These are phyloP conservation scores for Xylaria hypoxylon DNA, from an alignment of 2,329 filamentous ascomycete species.

Conservation along the genomic window DNA sequence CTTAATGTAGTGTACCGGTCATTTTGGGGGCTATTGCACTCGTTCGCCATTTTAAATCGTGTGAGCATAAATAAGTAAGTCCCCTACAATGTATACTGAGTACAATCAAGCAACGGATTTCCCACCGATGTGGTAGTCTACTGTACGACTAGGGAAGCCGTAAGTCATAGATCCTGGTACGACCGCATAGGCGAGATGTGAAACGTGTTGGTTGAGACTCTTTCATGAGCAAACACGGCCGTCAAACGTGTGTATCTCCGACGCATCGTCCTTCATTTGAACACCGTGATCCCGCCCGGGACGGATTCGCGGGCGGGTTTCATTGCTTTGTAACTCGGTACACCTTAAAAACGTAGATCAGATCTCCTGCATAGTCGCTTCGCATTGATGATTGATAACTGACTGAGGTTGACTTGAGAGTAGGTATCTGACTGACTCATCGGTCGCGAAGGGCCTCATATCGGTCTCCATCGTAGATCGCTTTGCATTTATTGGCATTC, in stretches of 20 bases:
- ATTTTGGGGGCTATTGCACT: neutral
- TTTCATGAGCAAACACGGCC: constrained; percentile 26
- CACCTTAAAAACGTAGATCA: constrained; percentile 4
- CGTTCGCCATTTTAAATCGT: neutral
- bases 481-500: neutral
- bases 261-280: neutral
- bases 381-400: neutral
- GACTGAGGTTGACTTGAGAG: neutral
- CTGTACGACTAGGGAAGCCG: neutral
- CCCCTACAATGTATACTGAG: too few species aligned
- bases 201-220: constrained; percentile 16
- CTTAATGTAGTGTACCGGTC: too few species aligned
- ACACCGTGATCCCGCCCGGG: constrained; percentile 10
- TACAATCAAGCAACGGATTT: neutral
- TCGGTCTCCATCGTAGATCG: constrained; percentile 10
- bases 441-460: constrained; percentile 7
- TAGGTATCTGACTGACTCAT: constrained; percentile 21
- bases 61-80: constrained; percentile 2
- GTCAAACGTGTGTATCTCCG: constrained; percentile 10
- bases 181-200: constrained; percentile 17
- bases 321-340: constrained; percentile 7
- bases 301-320: constrained; percentile 15
- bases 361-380: neutral
- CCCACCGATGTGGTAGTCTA: neutral
- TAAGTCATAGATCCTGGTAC: constrained; percentile 6